phyloP scores from a whole-genome alignment of 768 basidiomycete genomes.

The Tylopilus intermedius region DNA sequence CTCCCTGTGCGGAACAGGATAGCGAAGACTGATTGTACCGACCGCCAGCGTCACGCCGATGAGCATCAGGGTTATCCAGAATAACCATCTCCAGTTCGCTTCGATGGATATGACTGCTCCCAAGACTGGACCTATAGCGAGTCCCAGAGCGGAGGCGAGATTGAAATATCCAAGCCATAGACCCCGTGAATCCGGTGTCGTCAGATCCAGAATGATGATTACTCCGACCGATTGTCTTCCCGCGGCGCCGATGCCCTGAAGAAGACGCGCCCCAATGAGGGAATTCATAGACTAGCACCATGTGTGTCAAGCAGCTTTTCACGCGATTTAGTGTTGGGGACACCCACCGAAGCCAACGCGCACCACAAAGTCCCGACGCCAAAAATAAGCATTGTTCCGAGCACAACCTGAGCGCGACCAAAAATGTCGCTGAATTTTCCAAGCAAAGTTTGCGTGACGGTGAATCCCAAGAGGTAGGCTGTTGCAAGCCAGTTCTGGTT shows the following conservation, averaged over 20 bases:
- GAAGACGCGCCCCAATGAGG: slow-evolving; percentile 29
- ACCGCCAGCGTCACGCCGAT: slow-evolving; percentile 28
- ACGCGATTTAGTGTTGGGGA: background rate
- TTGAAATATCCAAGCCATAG: slow-evolving; percentile 36
- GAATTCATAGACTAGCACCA: slow-evolving; percentile 31
- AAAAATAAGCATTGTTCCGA: slow-evolving; percentile 34
- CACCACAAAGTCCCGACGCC: slow-evolving; percentile 33
- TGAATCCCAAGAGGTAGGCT: slow-evolving; percentile 32
- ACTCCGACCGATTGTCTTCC: slow-evolving; percentile 34
- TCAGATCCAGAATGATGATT: slow-evolving; percentile 33
- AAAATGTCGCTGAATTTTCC: slow-evolving; percentile 34
- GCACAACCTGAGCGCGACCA: slow-evolving; percentile 32
- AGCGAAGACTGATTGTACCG: slow-evolving; percentile 25
- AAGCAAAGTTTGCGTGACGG: slow-evolving; percentile 33
- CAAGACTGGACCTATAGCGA: slow-evolving; percentile 43
- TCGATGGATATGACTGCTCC: slow-evolving; percentile 44
- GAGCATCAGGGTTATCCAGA: slow-evolving; percentile 38
- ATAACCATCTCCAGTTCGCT: slow-evolving; percentile 43
- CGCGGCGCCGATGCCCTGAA: slow-evolving; percentile 36
- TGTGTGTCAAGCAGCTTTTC: slow-evolving; percentile 4
- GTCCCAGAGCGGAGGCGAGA: slow-evolving; percentile 37
- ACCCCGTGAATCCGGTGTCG: slow-evolving; percentile 33
- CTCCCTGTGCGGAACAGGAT: slow-evolving; percentile 31
- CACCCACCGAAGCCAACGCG: slow-evolving; percentile 27
- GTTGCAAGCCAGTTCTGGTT: slow-evolving; percentile 35